Evolutionary conservation across 2,329 filamentous ascomycete species (phyloP).

Genomic region (Ascochyta clinopodiicola): DNA sequence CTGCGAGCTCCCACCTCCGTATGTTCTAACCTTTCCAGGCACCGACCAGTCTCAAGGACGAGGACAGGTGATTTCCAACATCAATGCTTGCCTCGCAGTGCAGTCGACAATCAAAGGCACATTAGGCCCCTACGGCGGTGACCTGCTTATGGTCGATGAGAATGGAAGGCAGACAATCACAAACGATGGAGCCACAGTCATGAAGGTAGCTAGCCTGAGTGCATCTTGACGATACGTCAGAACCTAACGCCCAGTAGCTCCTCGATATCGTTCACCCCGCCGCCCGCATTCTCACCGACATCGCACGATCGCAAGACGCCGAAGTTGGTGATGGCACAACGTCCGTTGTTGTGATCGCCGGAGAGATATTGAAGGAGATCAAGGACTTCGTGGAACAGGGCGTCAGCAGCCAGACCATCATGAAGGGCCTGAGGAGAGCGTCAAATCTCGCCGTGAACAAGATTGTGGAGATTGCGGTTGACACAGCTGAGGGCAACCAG

Average conservation of each 20-base stretch:
- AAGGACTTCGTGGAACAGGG: slow-evolving; percentile 96
- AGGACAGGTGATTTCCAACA: slow-evolving; percentile 95
- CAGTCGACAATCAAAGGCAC: slow-evolving; percentile 96
- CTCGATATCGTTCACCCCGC: slow-evolving; percentile 98
- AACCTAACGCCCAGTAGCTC: slow-evolving; percentile 63
- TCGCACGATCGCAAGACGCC: slow-evolving; percentile 97
- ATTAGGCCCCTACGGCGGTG: slow-evolving; percentile 93
- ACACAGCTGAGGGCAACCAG: slow-evolving; percentile 80
- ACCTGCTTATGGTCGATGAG: slow-evolving; percentile 92
- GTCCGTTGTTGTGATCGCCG: slow-evolving; percentile 95
- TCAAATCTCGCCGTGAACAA: slow-evolving; percentile 95
- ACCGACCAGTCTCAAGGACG: slow-evolving; percentile 98
- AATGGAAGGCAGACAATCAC: slow-evolving; percentile 98
- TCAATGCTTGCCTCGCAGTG: slow-evolving; percentile 96
- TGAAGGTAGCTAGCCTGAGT: slow-evolving; percentile 73
- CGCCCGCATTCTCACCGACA: slow-evolving; percentile 95
- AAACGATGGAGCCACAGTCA: slow-evolving; percentile 98
- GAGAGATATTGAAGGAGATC: slow-evolving; percentile 95
- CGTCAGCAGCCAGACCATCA: slow-evolving; percentile 95
- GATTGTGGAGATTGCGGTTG: slow-evolving; percentile 95
- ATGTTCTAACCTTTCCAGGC: slow-evolving; percentile 61
- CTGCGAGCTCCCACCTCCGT: slow-evolving; percentile 25
- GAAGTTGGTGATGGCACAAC: slow-evolving; percentile 99
- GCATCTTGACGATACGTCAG: not conserved
- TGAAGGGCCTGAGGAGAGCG: slow-evolving; percentile 91